Base-by-base conservation (phyloP, 192 early-diverging fungal genomes). In the Backusella liffmaniae region DNA sequence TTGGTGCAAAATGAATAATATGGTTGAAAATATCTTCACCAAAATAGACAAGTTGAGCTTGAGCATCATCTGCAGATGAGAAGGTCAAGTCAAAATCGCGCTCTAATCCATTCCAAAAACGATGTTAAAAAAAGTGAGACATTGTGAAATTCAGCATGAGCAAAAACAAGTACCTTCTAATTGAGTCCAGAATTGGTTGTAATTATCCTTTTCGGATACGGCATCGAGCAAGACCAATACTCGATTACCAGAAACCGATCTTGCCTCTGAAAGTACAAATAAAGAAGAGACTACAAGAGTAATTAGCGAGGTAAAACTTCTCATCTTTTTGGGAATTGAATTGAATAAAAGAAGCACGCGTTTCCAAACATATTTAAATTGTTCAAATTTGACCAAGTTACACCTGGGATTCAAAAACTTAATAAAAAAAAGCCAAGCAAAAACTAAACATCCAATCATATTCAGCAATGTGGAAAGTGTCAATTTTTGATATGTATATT, bases 11-110 rank as follows among this genome's bases (percentile, higher is more conserved):
- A 35, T 96, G 82, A 23, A 96, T 79, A 35, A 95, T 84, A 66
- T 99, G 95, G 80, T 97, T 93, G 81, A 88, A 97, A 26, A 75
- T 79, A 34, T 88, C 88, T 80, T 88, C 87, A 41, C 86, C 94
- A 70, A 86, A 86, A 15, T 84, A 78, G 73, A 89, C 85, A 65
- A 97, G 80, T 8, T 76, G 73, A 3, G 90, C 75, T 2, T 87
- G 78, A 23, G 79, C 70, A 74, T 91, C 91, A 36, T 82, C 73
- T 15, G 90, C 88, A 18, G 77, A 84, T 65, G 84, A 88, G 42
- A 85, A 87, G 18, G 81, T 83, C 18, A 96, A 76, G n/a, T 80
- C 81, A 79, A 88, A 91, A 5, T 91, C 82, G 26, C 91, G 88
- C 8, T 85, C 91, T 93, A 84, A 62, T 29, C 18, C 13, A 21